phyloP scores from a whole-genome alignment of 495 filamentous ascomycete genomes.

The Neurospora sublineolata region DNA sequence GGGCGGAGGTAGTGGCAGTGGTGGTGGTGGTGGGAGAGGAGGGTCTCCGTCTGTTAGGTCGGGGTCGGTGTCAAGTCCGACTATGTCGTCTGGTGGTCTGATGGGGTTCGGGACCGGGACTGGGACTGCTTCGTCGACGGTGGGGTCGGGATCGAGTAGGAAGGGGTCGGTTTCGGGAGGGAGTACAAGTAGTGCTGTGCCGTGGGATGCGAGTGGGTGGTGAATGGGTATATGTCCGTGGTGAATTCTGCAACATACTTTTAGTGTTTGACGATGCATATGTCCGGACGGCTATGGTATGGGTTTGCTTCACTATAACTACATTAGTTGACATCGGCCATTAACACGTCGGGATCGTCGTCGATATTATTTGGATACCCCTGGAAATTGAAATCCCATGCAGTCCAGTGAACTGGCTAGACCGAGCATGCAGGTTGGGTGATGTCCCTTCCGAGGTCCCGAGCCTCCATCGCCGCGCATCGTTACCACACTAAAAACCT shows the following conservation, averaged over 20 bases:
- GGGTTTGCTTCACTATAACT: background rate
- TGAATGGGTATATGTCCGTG: background rate
- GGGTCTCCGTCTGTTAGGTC: background rate
- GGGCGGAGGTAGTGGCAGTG: background rate
- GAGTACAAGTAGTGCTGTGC: background rate
- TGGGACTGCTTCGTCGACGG: background rate
- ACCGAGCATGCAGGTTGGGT: background rate
- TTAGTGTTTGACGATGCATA: background rate
- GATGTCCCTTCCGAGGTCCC: background rate
- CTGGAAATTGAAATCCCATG: background rate
- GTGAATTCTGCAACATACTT: background rate
- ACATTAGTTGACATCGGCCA: background rate
- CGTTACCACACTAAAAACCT: background rate
- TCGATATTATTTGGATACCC: background rate
- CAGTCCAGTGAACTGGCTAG: background rate
- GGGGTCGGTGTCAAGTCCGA: background rate
- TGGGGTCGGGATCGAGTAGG: constrained; percentile 4
- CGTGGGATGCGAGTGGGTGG: background rate
- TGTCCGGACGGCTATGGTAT: background rate
- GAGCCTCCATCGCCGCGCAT: background rate
- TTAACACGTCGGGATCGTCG: background rate
- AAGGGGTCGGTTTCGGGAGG: background rate
- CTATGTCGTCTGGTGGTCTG: background rate
- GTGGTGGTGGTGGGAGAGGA: background rate
- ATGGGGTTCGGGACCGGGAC: background rate